Evolutionary conservation across 176 grass and related monocot genomes (phyloP).

Genomic region (Phragmites australis): DNA sequence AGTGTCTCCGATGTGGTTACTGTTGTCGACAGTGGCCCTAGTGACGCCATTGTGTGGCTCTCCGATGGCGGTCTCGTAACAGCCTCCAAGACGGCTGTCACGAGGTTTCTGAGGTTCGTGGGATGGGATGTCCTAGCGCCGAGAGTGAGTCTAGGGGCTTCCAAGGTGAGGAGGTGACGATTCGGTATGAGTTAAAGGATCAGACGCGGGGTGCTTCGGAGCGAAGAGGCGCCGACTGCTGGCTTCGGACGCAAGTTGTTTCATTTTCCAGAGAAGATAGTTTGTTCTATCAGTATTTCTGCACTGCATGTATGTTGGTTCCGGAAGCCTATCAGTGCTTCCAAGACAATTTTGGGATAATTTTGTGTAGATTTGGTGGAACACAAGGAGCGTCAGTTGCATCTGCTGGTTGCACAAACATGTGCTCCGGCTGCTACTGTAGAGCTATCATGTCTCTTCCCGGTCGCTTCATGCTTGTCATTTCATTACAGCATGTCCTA

Average conservation of each 20-base stretch:
- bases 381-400: not conserved
- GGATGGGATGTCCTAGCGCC: conserved; percentile 21
- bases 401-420: conserved; percentile 16
- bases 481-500: not conserved
- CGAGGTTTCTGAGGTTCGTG: conserved; percentile 41
- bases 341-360: not conserved
- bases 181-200: conserved; percentile 47
- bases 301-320: not conserved
- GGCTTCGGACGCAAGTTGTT: conserved; percentile 48
- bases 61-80: conserved; percentile 41
- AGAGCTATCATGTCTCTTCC: conserved; percentile 44
- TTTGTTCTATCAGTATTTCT: conserved; percentile 40
- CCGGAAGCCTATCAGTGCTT: not conserved
- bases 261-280: conserved; percentile 4
- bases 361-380: conserved; percentile 51
- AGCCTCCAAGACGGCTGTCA: conserved; percentile 38
- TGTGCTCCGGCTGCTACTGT: conserved; percentile 2
- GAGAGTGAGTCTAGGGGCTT: conserved; percentile 7
- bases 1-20: no score
- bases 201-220: conserved; percentile 8
- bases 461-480: not conserved
- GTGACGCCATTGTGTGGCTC: no score
- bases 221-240: conserved; percentile 53
- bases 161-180: conserved; percentile 12
- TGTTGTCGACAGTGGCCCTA: no score